Evolutionary conservation across 2,329 filamentous ascomycete species (phyloP), one percentile per base, ranked within the genome.

Genomic region (Trichoderma koningii): DNA sequence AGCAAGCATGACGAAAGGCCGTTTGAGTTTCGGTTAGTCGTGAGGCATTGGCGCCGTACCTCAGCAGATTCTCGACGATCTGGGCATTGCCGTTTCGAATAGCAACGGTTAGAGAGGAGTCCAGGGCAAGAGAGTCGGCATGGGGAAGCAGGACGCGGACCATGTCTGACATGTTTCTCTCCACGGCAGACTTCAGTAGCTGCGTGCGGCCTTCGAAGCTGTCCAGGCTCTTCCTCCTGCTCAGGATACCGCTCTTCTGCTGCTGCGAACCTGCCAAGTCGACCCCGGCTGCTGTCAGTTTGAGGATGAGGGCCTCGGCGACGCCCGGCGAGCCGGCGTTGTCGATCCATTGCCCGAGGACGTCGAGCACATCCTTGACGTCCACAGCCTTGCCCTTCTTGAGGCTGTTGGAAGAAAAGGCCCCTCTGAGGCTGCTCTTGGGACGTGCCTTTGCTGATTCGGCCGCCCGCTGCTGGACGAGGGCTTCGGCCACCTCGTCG

Each of bases 271-370:
- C 77, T 61, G 83, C 82, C 15, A 86, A 71, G 59, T 85, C 81
- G 4, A 83, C 81, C 15, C 85, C 85, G 1, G 77, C 79, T 1
- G 76, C 73, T 42, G 78, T 76, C 41, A 87, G 73, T 72, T 82
- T 84, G 3, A 73, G 75, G 34, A 87, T 79, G 26, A 87, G 76
- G 0, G 82, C 82, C 70, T 86, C 82, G n/a, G 83, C 84, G 5
- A 87, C 80, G 9, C 81, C 84, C 0, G 84, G 79, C 0, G 82
- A 79, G 14, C 84, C 83, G 17, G 73, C 74, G 53, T 79, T 82
- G 42, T 76, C 73, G 64, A 87, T 77, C 70, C 84, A 83, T 48
- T 76, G 74, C 53, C 81, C 75, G 60, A 87, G 76, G 15, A 81
- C 80, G 55, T 82, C 80, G 56, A 85, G 81, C 21, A 86, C 79